Percentiles rank a stretch among this genome's conserved stretches.
Evolutionary conservation across 805 yeast species (phyloP).

Genomic region (Candida loeiensis): DNA sequence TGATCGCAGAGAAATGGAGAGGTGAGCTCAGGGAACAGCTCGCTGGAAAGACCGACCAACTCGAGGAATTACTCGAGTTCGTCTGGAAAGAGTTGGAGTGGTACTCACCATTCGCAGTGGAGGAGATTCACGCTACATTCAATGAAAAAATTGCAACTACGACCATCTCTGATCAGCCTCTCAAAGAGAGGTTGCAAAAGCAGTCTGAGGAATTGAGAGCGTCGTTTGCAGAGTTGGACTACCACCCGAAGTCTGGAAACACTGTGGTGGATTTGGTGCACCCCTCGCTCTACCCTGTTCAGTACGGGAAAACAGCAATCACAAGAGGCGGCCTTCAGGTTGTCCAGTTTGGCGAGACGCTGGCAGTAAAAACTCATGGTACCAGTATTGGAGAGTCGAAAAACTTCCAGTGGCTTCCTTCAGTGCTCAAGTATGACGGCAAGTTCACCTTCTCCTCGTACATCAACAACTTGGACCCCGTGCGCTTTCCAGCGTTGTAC

Average conservation of each 20-base stretch:
- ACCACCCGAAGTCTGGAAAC: constrained; percentile 14
- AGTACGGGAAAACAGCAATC: constrained; percentile 13
- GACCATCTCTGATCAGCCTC: constrained; percentile 3
- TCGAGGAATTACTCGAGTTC: constrained; percentile 13
- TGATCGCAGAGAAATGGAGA: constrained; percentile 24
- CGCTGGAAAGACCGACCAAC: constrained; percentile 1
- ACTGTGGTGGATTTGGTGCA: constrained; percentile 19
- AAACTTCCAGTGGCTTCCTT: constrained; percentile 17
- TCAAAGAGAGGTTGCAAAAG: neutral
- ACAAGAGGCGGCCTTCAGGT: constrained; percentile 1
- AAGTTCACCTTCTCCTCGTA: constrained; percentile 28
- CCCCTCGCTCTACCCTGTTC: constrained; percentile 19
- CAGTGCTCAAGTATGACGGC: constrained; percentile 7
- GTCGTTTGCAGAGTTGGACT: constrained; percentile 8
- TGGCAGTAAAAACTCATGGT: neutral
- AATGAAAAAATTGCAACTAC: neutral
- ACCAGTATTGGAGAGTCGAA: constrained; percentile 10
- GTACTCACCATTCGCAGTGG: constrained; percentile 11
- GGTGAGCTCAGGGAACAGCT: constrained; percentile 15
- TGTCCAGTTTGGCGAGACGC: constrained; percentile 4
- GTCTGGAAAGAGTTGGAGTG: constrained; percentile 15
- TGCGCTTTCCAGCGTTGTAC: constrained; percentile 22
- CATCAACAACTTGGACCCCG: constrained; percentile 41
- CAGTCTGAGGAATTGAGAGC: constrained; percentile 7
- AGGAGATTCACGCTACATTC: constrained; percentile 9